Evolutionary conservation across 495 filamentous ascomycete species (phyloP).

Genomic region (Penicillium macrosclerotiorum): DNA sequence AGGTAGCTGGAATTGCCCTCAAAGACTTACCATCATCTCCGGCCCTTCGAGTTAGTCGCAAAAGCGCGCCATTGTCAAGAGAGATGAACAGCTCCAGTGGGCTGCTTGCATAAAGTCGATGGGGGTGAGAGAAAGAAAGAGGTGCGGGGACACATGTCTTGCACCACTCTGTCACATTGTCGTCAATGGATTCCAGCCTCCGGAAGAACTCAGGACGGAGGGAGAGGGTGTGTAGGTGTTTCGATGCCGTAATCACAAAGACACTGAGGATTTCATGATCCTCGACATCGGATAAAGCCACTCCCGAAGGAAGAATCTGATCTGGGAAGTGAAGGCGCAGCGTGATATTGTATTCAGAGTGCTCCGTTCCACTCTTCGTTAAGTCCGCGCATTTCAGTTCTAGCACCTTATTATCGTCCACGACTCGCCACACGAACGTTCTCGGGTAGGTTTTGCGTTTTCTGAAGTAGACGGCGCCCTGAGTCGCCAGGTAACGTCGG

Average conservation of each 20-base stretch:
- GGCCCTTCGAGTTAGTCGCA: constrained; percentile 66
- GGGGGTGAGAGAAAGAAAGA: constrained; percentile 74
- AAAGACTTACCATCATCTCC: constrained; percentile 60
- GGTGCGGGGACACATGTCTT: constrained; percentile 67
- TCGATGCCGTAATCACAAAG: constrained; percentile 74
- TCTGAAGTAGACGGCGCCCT: constrained; percentile 83
- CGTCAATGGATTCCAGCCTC: constrained; percentile 62
- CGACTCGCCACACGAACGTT: constrained; percentile 84
- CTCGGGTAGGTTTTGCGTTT: constrained; percentile 70
- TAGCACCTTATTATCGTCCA: constrained; percentile 76
- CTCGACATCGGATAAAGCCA: constrained; percentile 76
- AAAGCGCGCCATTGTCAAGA: constrained; percentile 76
- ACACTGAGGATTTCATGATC: constrained; percentile 76
- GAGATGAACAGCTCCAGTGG: constrained; percentile 73
- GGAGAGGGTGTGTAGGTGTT: constrained; percentile 76
- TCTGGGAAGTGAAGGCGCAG: constrained; percentile 74
- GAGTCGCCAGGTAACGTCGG: constrained; percentile 66
- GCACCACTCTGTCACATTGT: constrained; percentile 71
- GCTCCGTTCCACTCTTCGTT: constrained; percentile 61
- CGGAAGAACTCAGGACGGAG: constrained; percentile 80
- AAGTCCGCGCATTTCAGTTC: constrained; percentile 83
- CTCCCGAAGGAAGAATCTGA: constrained; percentile 66
- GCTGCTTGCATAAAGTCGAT: constrained; percentile 73
- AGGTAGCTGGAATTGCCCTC: constrained; percentile 6
- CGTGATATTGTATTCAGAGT: constrained; percentile 65